Conservation (phyloP, 2,329 filamentous ascomycete species). For the Fusarium sp. region DNA sequence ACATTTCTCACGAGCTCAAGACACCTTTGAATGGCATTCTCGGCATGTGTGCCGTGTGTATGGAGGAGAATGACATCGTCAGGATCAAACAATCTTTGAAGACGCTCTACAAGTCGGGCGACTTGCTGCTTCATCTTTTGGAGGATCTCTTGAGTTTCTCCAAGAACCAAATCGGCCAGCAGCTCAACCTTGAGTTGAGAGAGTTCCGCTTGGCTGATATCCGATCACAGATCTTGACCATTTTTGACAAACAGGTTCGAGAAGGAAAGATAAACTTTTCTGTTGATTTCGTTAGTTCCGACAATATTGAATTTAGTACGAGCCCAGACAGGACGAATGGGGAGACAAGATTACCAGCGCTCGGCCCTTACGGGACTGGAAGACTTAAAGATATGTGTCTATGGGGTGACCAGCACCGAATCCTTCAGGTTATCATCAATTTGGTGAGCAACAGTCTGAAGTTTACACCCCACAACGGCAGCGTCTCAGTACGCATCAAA, state of each 20-base stretch:
- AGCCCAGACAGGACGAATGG: conserved; percentile 52
- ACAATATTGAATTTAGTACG: conserved; percentile 43
- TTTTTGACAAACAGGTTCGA: conserved; percentile 90
- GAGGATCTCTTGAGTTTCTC: conserved; percentile 93
- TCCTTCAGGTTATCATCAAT: conserved; percentile 93
- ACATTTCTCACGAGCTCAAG: conserved; percentile 89
- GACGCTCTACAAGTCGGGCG: conserved; percentile 81
- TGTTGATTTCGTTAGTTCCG: conserved; percentile 73
- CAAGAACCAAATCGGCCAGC: conserved; percentile 93
- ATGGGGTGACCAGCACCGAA: conserved; percentile 93
- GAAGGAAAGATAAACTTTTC: conserved; percentile 81
- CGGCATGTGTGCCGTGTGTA: conserved; percentile 92
- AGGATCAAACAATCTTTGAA: conserved; percentile 86
- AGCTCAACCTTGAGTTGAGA: conserved; percentile 83
- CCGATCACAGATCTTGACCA: conserved; percentile 82
- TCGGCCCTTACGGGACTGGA: conserved; percentile 74
- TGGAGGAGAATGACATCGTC: conserved; percentile 86
- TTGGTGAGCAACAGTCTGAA: conserved; percentile 92
- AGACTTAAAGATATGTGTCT: conserved; percentile 86
- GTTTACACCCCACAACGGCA: conserved; percentile 84
- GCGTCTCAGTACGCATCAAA: conserved; percentile 80
- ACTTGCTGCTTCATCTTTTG: conserved; percentile 85
- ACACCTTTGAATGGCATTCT: conserved; percentile 96
- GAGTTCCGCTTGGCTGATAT: conserved; percentile 90
- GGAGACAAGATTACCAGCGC: conserved; percentile 64